Conservation (phyloP, 306 rosid genomes). For the Argentina anserina region DNA sequence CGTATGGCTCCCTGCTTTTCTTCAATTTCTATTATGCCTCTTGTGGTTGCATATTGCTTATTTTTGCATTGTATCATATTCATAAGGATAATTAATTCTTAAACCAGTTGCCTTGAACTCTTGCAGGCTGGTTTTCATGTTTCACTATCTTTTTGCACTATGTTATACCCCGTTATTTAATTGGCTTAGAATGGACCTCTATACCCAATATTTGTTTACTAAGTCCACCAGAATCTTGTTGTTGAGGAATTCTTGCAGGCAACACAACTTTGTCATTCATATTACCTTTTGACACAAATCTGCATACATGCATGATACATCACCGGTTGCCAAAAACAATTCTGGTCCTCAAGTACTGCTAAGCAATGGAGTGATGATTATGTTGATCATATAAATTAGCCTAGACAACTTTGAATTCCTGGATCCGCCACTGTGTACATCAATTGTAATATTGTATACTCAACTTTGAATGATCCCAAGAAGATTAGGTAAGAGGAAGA, state of each 20-base stretch:
- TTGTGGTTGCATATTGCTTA: slow-evolving; percentile 14
- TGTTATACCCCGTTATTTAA: neutral
- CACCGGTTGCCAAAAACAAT: neutral
- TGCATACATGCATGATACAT: neutral
- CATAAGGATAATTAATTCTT: neutral
- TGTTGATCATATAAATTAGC: too few relatives aligned
- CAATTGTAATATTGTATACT: too few relatives aligned
- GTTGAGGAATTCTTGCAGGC: neutral
- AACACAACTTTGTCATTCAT: neutral
- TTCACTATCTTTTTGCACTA: neutral
- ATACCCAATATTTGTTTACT: neutral
- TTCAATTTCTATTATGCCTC: neutral
- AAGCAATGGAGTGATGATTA: neutral
- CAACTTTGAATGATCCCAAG: too few relatives aligned
- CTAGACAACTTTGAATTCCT: too few relatives aligned
- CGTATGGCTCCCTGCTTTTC: slow-evolving; percentile 20
- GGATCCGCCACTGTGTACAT: too few relatives aligned
- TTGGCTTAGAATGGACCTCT: neutral
- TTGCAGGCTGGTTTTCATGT: slow-evolving; percentile 16
- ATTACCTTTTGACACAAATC: neutral
- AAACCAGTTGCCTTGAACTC: slow-evolving; percentile 16
- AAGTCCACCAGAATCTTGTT: neutral
- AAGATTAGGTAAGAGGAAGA: too few relatives aligned
- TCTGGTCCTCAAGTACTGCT: neutral
- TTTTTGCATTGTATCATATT: slow-evolving; percentile 7